Percentiles rank a stretch among this genome's conserved stretches.
Conservation (phyloP, 2,329 filamentous ascomycete genomes). For the Cladorrhinum sp. region DNA sequence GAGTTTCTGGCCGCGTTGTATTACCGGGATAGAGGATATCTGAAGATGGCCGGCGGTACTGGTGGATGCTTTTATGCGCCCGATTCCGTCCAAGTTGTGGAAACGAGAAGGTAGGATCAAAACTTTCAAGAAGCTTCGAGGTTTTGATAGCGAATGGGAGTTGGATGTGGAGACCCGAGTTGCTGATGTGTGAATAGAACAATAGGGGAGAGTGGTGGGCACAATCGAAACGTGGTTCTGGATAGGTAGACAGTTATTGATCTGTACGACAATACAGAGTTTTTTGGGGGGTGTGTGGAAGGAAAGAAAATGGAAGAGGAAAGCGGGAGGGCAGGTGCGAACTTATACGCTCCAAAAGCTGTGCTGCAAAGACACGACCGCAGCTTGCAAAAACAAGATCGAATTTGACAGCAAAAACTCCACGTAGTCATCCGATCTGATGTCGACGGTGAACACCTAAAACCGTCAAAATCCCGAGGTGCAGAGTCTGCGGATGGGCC, state of each 20-base stretch:
- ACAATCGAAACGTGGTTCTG: neutral
- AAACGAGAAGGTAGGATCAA: neutral
- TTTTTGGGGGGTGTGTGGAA: neutral
- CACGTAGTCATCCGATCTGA: neutral
- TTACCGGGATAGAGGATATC: too few species aligned
- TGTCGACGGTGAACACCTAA: neutral
- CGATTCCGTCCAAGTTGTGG: neutral
- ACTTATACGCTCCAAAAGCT: neutral
- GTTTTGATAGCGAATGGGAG: neutral
- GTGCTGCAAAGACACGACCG: neutral
- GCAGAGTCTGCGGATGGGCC: neutral
- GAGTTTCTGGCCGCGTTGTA: too few species aligned
- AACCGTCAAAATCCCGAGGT: neutral
- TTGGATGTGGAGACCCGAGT: neutral
- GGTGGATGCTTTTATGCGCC: too few species aligned
- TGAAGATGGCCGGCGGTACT: too few species aligned
- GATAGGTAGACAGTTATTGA: neutral
- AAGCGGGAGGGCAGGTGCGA: slow-evolving; percentile 1
- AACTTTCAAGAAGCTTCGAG: neutral
- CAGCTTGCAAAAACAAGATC: neutral
- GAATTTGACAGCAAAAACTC: neutral
- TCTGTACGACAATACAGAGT: neutral
- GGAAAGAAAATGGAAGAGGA: neutral
- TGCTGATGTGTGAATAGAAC: neutral
- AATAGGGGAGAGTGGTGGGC: neutral